phyloP scores from a whole-genome alignment of 2,329 filamentous ascomycete species.

The Corinectria fuckeliana region DNA sequence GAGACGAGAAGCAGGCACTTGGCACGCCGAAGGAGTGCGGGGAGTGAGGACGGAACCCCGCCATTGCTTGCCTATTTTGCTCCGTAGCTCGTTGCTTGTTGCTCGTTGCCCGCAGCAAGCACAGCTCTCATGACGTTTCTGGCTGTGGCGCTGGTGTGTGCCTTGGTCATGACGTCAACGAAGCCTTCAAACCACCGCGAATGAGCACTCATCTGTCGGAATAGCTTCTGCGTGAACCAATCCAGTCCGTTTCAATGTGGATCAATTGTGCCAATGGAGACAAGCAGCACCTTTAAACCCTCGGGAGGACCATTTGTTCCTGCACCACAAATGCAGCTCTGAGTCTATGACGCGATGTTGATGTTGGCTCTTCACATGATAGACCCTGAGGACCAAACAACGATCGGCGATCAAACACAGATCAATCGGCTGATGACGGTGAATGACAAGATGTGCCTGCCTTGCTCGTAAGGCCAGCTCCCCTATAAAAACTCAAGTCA shows the following conservation, averaged over 20 bases:
- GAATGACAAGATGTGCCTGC: not conserved
- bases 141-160: not conserved
- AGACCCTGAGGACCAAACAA: not conserved
- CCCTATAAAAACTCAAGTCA: constrained; percentile 2
- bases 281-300: not conserved
- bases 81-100: not conserved
- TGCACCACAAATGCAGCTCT: not conserved
- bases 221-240: not conserved
- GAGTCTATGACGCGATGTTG: not conserved
- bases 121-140: not conserved
- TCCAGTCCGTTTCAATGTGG: not conserved
- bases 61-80: not conserved
- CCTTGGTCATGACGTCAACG: not conserved
- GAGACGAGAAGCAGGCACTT: not conserved
- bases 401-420: not conserved
- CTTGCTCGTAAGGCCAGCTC: not conserved
- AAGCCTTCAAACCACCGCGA: not conserved
- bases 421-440: not conserved
- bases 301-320: not conserved
- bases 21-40: too few relatives aligned
- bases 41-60: not conserved
- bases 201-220: not conserved
- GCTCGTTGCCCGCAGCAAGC: not conserved
- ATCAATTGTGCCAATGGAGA: not conserved
- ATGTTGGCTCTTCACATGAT: not conserved